Evolutionary conservation across 345 rosid species (phyloP).

Genomic region (Aurinia saxatilis): DNA sequence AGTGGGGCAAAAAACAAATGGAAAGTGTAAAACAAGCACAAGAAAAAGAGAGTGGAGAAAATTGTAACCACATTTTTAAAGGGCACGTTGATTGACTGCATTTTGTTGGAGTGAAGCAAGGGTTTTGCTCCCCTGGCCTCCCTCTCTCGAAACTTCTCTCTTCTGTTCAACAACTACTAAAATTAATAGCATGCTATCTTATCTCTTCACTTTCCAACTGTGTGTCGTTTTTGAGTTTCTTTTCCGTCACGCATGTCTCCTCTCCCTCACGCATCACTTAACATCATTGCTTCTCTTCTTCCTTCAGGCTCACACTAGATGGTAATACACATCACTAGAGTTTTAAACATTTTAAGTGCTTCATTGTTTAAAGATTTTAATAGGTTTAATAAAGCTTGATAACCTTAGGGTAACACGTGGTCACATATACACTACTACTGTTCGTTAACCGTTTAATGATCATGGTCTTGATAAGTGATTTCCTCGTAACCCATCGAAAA

Average conservation of each 20-base stretch:
- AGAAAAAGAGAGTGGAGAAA: not conserved
- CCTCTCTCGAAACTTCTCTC: conserved; percentile 22
- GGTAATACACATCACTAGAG: no score
- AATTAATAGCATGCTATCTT: not conserved
- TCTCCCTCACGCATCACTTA: not conserved
- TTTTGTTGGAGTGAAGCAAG: conserved; percentile 15
- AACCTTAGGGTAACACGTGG: no score
- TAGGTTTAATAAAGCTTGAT: no score
- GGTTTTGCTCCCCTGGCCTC: conserved; percentile 3
- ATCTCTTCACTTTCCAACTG: conserved; percentile 8
- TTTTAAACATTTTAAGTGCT: no score
- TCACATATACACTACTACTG: no score
- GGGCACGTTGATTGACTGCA: conserved; percentile 21
- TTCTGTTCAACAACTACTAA: not conserved
- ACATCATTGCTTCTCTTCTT: not conserved
- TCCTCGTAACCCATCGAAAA: no score
- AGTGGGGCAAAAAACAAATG: not conserved
- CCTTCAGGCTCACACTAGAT: no score
- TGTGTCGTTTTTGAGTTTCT: conserved; percentile 26
- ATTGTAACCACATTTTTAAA: not conserved
- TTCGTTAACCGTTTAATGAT: no score
- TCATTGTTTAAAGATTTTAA: no score
- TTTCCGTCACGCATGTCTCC: conserved; percentile 24
- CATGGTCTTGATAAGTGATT: no score
- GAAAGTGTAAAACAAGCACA: conserved; percentile 6